Conservation (phyloP, 306 rosid genomes). For the Quercus gilva region DNA sequence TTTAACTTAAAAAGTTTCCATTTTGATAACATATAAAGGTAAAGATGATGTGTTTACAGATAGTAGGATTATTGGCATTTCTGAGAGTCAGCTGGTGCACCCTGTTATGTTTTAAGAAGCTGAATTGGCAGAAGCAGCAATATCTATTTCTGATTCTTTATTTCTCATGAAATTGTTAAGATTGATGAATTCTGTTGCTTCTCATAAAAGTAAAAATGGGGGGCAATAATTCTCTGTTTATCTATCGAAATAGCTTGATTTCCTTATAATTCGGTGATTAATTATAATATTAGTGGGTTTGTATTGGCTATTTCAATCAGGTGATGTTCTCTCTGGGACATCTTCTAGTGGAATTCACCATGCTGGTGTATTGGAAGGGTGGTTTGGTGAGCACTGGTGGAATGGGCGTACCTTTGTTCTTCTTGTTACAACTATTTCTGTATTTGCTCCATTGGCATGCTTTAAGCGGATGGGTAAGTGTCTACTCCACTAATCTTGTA, state of each 20-base stretch:
- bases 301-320: conserved; percentile 28
- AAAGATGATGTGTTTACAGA: neutral
- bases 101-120: too few species aligned
- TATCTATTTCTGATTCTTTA: too few species aligned
- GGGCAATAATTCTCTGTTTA: neutral
- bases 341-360: conserved; percentile 59
- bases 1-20: neutral
- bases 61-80: too few species aligned
- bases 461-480: conserved; percentile 57
- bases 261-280: neutral
- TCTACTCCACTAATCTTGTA: neutral
- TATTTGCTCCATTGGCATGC: conserved; percentile 61
- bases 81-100: too few species aligned
- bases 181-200: too few species aligned
- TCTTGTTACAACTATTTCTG: conserved; percentile 43
- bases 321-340: conserved; percentile 75
- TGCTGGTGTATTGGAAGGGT: conserved; percentile 65
- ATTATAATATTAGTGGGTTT: neutral
- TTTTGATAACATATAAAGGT: neutral
- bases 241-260: neutral
- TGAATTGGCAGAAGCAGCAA: too few species aligned
- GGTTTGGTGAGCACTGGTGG: conserved; percentile 74
- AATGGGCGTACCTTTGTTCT: conserved; percentile 54
- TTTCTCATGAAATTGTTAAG: too few species aligned
- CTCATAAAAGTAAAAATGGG: too few species aligned